Evolutionary conservation across 2,329 filamentous ascomycete genomes (phyloP), one percentile per base, ranked within the genome.

Genomic region (Fusarium armeniacum): DNA sequence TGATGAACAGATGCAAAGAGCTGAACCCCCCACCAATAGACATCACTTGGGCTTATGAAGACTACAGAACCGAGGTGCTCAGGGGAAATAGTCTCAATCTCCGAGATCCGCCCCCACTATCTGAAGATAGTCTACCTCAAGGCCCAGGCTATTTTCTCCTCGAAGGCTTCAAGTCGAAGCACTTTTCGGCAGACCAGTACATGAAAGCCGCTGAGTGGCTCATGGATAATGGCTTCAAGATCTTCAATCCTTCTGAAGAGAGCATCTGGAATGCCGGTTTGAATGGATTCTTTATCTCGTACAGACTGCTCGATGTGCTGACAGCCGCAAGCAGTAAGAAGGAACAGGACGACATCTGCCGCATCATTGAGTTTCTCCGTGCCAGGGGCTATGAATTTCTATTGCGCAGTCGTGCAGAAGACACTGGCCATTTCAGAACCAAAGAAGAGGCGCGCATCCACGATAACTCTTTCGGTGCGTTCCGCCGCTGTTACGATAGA

Each of bases 171-270:
- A 20, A 11, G 6, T 10, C 26, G 5, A 18, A 22, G 3, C 36
- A 32, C 4, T 38, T 45, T 18, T 60, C 55, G 11, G 55, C 32
- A 11, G 38, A 52, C 9, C 22, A 20, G 22, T 62, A 38, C 40
- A 60, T 62, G 3, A 12, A 40, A 12, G 22, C 40, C 3, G 26
- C 36, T 32, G 20, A 45, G n/a, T 60, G 55, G 59, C 6, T 63
- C 3, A 41, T 45, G 22, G 33, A 36, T 13, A 38, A 54, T 16
- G 46, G 41, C 8, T 53, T 22, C 4, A 16, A 41, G 24, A 28
- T 32, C 45, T 47, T 32, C 16, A 32, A 49, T 18, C 41, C 41
- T 26, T 16, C 41, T 16, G 41, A 44, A 26, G 41, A 44, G 41
- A 44, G 41, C 10, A 44, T 28, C 7, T 26, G 41, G 41, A 44